phyloP scores from a whole-genome alignment of 2,329 filamentous ascomycete genomes.

The Mycocentrospora acerina region DNA sequence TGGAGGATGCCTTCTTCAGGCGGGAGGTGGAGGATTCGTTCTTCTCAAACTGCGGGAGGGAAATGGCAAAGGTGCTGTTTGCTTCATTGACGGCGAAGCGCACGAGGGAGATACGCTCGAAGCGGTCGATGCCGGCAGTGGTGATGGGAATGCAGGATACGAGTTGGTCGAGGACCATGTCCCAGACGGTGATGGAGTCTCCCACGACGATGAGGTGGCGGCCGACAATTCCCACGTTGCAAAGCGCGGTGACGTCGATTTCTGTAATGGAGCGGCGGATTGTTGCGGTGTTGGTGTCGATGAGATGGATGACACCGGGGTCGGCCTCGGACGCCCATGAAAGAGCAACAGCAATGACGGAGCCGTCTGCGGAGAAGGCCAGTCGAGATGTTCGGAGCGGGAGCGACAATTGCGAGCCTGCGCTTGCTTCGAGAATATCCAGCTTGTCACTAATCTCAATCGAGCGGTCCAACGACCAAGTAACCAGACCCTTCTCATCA shows the following conservation, averaged over 20 bases:
- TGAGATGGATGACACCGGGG: constrained; percentile 68
- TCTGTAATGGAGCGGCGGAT: constrained; percentile 68
- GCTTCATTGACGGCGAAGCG: constrained; percentile 72
- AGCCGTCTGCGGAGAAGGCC: constrained; percentile 63
- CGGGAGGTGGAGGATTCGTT: constrained; percentile 30
- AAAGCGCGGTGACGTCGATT: constrained; percentile 65
- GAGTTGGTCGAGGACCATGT: constrained; percentile 77
- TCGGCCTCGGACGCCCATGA: constrained; percentile 44
- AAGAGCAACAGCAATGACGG: constrained; percentile 36
- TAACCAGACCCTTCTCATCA: constrained; percentile 58
- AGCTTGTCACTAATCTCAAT: constrained; percentile 47
- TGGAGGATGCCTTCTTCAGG: constrained; percentile 45
- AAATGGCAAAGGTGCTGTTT: constrained; percentile 47
- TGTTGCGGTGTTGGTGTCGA: constrained; percentile 70
- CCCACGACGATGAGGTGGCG: constrained; percentile 76
- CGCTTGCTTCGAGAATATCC: constrained; percentile 25
- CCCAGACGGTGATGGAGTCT: constrained; percentile 73
- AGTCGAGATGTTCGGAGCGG: constrained; percentile 62
- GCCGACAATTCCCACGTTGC: constrained; percentile 70
- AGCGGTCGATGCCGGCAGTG: constrained; percentile 34
- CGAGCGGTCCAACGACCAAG: constrained; percentile 70
- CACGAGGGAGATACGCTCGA: constrained; percentile 43
- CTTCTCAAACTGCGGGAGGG: constrained; percentile 40
- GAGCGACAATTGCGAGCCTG: constrained; percentile 24
- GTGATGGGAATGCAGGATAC: constrained; percentile 64